phyloP scores from a whole-genome alignment of 768 basidiomycete genomes.

The Chalciporus piperatus region DNA sequence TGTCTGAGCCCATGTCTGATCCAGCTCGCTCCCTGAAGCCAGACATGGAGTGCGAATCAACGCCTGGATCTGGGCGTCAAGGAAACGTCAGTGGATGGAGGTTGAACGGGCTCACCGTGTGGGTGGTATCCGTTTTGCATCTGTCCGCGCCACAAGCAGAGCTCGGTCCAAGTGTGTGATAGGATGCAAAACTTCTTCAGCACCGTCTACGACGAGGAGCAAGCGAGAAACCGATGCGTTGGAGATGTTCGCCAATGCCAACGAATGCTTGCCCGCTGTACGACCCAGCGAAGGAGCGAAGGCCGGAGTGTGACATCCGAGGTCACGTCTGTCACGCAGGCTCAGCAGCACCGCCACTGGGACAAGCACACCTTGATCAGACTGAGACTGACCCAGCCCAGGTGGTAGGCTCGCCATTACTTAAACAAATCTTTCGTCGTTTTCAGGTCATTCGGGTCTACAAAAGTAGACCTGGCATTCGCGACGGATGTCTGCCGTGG shows the following conservation, averaged over 20 bases:
- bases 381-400: not conserved
- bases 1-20: slow-evolving; percentile 46
- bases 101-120: slow-evolving; percentile 19
- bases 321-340: slow-evolving; percentile 8
- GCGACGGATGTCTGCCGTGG: slow-evolving; percentile 34
- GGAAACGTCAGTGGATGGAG: not conserved
- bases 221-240: slow-evolving; percentile 1
- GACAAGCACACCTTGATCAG: not conserved
- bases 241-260: not conserved
- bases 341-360: slow-evolving; percentile 15
- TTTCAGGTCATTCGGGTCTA: slow-evolving; percentile 2
- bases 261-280: slow-evolving; percentile 7
- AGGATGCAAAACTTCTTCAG: not conserved
- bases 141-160: not conserved
- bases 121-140: slow-evolving; percentile 32
- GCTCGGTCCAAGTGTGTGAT: not conserved
- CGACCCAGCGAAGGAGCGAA: not conserved
- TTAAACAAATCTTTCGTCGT: not conserved
- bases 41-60: slow-evolving; percentile 14
- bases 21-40: slow-evolving; percentile 15
- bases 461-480: slow-evolving; percentile 4
- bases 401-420: not conserved
- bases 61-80: slow-evolving; percentile 14
- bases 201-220: slow-evolving; percentile 2
- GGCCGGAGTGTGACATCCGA: slow-evolving; percentile 5